These are phyloP conservation scores for Teunomyces pallodes DNA, from an alignment of 805 yeast species.

Conservation along the genomic window DNA sequence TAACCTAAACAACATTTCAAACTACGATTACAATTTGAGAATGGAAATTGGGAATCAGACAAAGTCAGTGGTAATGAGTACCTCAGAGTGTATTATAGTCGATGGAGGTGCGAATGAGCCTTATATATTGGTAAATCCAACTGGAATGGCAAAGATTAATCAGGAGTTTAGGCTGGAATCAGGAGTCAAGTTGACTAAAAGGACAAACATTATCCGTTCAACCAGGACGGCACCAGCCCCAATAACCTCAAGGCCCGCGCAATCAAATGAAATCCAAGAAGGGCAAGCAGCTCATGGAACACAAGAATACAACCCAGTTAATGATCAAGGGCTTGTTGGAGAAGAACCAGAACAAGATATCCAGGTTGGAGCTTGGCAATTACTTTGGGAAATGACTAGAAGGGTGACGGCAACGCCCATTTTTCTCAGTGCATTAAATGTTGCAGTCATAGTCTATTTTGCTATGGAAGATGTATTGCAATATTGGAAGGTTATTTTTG, in stretches of 20 bases:
- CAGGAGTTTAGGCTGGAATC: constrained; percentile 5
- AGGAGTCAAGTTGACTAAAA: constrained; percentile 14
- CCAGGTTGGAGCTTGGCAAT: not conserved
- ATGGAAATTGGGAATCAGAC: constrained; percentile 13
- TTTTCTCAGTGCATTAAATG: not conserved
- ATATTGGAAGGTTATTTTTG: not conserved
- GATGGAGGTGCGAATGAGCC: constrained; percentile 29
- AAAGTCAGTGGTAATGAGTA: constrained; percentile 21
- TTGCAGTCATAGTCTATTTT: not conserved
- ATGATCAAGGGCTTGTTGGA: too few relatives aligned
- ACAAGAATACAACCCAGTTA: too few relatives aligned
- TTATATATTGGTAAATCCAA: constrained; percentile 36
- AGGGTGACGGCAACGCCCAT: not conserved
- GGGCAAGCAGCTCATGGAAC: too few relatives aligned
- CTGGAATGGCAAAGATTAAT: constrained; percentile 31
- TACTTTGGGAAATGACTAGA: not conserved
- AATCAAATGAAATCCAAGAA: too few relatives aligned
- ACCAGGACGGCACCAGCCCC: not conserved
- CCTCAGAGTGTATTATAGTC: constrained; percentile 45
- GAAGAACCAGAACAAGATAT: not conserved
- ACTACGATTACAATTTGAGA: constrained; percentile 23
- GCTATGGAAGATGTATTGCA: not conserved
- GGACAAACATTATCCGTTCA: not conserved
- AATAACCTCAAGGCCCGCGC: too few relatives aligned
- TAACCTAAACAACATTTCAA: constrained; percentile 25